These are phyloP conservation scores for Lactarius evosmus DNA, from an alignment of 768 basidiomycete genomes.

Conservation along the genomic window DNA sequence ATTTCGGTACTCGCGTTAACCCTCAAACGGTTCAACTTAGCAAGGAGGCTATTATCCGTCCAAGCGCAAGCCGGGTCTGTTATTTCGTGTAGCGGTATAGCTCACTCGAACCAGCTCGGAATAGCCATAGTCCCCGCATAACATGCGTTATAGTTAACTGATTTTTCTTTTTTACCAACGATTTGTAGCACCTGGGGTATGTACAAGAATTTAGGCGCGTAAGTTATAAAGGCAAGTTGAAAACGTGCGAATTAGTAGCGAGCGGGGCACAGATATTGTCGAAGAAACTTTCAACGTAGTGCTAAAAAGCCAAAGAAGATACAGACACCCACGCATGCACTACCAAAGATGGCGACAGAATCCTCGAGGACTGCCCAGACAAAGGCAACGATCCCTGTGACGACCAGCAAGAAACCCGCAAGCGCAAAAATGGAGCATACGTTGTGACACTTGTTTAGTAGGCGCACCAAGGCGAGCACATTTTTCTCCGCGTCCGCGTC, in stretches of 20 bases:
- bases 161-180: background rate
- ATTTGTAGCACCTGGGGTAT: background rate
- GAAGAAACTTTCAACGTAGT: constrained; percentile 6
- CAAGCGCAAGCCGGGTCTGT: background rate
- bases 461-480: constrained; percentile 12
- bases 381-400: constrained; percentile 22
- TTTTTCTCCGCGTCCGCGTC: constrained; percentile 19
- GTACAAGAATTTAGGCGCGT: background rate
- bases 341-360: constrained; percentile 24
- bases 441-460: constrained; percentile 22
- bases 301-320: constrained; percentile 17
- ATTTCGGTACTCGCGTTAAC: no score
- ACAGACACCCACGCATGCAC: constrained; percentile 17
- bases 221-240: background rate
- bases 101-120: background rate
- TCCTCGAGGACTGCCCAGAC: constrained; percentile 20
- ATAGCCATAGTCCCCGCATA: background rate
- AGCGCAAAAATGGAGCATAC: constrained; percentile 20
- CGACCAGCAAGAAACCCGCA: constrained; percentile 19
- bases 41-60: no score
- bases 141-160: background rate
- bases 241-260: background rate
- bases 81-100: background rate
- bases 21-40: background rate
- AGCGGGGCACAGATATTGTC: background rate